phyloP scores from a whole-genome alignment of 257 asterid genomes.

The Primulina eburnea region DNA sequence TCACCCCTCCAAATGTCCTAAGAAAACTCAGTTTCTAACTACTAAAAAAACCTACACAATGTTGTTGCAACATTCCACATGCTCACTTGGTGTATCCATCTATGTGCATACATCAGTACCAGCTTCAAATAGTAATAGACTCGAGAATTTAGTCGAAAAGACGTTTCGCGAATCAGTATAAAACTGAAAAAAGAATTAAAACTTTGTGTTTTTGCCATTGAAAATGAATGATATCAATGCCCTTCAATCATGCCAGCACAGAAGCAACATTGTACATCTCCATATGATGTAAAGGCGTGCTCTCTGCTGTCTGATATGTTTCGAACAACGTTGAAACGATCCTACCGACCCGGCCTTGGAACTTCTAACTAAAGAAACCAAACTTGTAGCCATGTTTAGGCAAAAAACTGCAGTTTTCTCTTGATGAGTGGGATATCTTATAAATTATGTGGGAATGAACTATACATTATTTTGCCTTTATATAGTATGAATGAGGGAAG shows the following conservation, averaged over 20 bases:
- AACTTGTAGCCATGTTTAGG: background rate
- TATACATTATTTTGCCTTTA: too few relatives aligned
- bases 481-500: too few relatives aligned
- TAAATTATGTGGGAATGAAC: too few relatives aligned
- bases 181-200: background rate
- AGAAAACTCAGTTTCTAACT: background rate
- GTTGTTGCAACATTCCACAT: background rate
- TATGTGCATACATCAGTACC: background rate
- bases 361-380: background rate
- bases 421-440: too few relatives aligned
- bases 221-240: too few relatives aligned
- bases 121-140: background rate
- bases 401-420: too few relatives aligned
- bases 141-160: background rate
- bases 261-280: conserved; percentile 19
- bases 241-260: conserved; percentile 14
- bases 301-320: conserved; percentile 8
- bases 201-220: too few relatives aligned
- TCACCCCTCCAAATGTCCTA: too few relatives aligned
- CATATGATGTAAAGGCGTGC: conserved; percentile 19
- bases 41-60: background rate
- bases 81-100: background rate
- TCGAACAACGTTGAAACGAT: background rate
- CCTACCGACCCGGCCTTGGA: background rate
- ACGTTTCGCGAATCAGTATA: background rate